A percentile compares a stretch with the other conserved stretches of the same genome.
Conservation (phyloP, 345 rosid genomes). For the Theobroma cacao region DNA sequence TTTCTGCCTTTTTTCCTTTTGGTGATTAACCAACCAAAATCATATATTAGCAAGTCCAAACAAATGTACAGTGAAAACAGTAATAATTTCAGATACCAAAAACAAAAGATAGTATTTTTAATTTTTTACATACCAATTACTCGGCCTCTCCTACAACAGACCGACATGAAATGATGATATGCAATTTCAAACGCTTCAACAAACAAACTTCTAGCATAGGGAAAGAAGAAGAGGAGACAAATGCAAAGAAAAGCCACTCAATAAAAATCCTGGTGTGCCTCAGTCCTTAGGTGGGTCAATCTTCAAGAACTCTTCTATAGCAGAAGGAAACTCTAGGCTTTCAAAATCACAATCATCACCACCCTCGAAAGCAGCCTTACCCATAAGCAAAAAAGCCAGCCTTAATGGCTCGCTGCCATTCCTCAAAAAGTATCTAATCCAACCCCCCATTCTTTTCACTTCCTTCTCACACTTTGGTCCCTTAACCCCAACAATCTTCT, state of each 20-base stretch:
- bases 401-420: slow-evolving; percentile 40
- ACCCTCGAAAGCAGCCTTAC: slow-evolving; percentile 36
- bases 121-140: not conserved
- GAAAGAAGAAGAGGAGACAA: not conserved
- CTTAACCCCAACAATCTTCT: slow-evolving; percentile 47
- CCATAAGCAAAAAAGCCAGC: slow-evolving; percentile 48
- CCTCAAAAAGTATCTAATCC: slow-evolving; percentile 36
- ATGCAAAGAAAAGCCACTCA: not conserved
- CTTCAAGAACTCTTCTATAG: slow-evolving; percentile 37
- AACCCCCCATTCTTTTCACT: slow-evolving; percentile 41
- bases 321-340: slow-evolving; percentile 45
- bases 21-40: not conserved
- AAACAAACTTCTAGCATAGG: not conserved
- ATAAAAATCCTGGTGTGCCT: not conserved
- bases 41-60: not conserved
- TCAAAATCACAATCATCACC: slow-evolving; percentile 21
- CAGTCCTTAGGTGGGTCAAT: slow-evolving; percentile 38
- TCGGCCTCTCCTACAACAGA: not conserved
- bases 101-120: not conserved
- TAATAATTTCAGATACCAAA: not conserved
- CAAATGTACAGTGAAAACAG: not conserved
- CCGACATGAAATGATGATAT: not conserved
- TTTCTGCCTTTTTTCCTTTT: not conserved
- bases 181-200: slow-evolving; percentile 3
- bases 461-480: slow-evolving; percentile 47